Conservation (phyloP, 108 stramenopile species). For the Nannochloropsis salina region DNA sequence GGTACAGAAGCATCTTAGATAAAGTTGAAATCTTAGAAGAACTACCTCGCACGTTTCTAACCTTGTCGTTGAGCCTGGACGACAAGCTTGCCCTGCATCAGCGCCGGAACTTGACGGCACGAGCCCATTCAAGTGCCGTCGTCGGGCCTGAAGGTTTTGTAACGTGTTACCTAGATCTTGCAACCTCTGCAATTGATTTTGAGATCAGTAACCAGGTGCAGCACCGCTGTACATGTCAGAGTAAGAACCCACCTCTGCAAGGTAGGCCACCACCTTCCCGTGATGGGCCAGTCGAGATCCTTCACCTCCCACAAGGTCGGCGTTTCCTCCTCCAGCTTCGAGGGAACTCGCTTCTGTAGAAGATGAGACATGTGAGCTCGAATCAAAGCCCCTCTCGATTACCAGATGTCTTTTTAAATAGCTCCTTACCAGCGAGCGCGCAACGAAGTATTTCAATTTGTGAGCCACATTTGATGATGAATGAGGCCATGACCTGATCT, state of each 20-base stretch:
- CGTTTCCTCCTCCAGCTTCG: neutral
- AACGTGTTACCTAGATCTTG: neutral
- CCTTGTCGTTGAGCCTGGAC: too few relatives aligned
- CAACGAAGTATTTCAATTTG: constrained; percentile 7
- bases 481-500: constrained; percentile 9
- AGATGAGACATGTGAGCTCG: neutral
- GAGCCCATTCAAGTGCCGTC: neutral
- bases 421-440: neutral
- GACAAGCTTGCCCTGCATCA: neutral
- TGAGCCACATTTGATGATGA: constrained; percentile 4
- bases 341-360: neutral
- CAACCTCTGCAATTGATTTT: neutral
- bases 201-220: neutral
- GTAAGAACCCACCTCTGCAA: neutral
- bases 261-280: neutral
- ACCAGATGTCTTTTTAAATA: neutral
- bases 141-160: neutral
- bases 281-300: constrained; percentile 5
- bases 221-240: neutral
- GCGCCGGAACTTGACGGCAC: neutral
- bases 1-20: too few relatives aligned
- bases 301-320: neutral
- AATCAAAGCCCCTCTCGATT: neutral
- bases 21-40: too few relatives aligned
- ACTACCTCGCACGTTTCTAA: too few relatives aligned